Evolutionary conservation across 2,329 filamentous ascomycete species (phyloP), one percentile per base, ranked within the genome.

Genomic region (Aureobasidium uvarum): DNA sequence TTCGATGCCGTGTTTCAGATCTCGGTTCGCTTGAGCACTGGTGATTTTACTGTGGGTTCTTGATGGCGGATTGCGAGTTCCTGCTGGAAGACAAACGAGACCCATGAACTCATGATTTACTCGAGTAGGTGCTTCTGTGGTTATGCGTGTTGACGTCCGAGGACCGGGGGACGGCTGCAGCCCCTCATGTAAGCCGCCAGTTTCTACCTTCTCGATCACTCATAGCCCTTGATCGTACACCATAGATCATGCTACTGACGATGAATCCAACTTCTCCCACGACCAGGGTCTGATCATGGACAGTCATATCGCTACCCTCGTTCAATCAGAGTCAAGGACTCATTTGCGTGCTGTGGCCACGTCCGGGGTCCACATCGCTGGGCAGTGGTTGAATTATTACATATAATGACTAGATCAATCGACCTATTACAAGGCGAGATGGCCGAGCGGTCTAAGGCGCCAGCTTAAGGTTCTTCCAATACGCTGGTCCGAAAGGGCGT

Each of bases 381-480:
- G 28, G 2, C 28, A 31, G 28, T 25, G 25, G 25, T 4, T 25
- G 25, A 4, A 25, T 25, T 25, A 25, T 25, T 25, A 25, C 25
- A 25, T 5, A 28, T 28, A 28, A 28, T 28, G 5, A 28, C 28
- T 5, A 28, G 28, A 28, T 28, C 28, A 28, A n/a, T n/a, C n/a
- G n/a, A n/a, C n/a, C n/a, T n/a, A n/a, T n/a, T n/a, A n/a, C n/a
- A 38, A 8, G 62, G 62, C 33, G 38, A 64, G 62, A 64, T 64
- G 62, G 62, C 62, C 62, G 62, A 64, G 62, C 62, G 62, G 62
- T 64, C 60, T 64, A 64, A 64, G 62, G 62, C 62, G 62, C 62
- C 41, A 64, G 62, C 62, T 64, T 64, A 54, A 64, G 62, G 62
- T 64, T 46, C 25, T 46, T 48, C 31, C 50, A 56, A 48, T 23